These are phyloP conservation scores for Fusarium duplospermum DNA, from an alignment of 2,329 filamentous ascomycete genomes.

Conservation along the genomic window DNA sequence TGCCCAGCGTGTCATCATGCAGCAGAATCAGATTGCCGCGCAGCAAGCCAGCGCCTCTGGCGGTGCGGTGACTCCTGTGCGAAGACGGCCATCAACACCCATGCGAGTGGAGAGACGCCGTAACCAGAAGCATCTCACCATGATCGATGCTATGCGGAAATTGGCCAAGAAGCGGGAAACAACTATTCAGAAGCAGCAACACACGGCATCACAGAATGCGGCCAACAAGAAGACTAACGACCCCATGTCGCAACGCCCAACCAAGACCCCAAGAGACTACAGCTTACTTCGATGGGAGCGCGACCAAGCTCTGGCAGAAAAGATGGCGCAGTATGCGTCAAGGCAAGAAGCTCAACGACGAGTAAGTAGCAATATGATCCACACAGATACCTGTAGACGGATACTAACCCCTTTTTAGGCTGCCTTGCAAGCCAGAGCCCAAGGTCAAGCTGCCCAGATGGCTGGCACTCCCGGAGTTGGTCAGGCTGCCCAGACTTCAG, in stretches of 20 bases:
- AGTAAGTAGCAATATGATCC: conserved; percentile 54
- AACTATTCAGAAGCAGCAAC: conserved; percentile 86
- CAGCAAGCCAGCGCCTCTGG: conserved; percentile 62
- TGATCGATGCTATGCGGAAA: conserved; percentile 96
- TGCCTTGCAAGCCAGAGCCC: conserved; percentile 60
- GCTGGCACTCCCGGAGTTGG: conserved; percentile 55
- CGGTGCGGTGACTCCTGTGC: conserved; percentile 54
- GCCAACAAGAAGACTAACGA: conserved; percentile 87
- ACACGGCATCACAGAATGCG: conserved; percentile 80
- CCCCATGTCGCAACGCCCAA: conserved; percentile 60
- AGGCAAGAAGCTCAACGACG: conserved; percentile 71
- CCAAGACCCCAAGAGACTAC: conserved; percentile 89
- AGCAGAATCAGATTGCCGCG: conserved; percentile 63
- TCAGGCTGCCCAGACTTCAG: conserved; percentile 46
- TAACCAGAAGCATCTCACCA: conserved; percentile 85
- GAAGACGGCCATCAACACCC: conserved; percentile 80
- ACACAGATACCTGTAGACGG: conserved; percentile 6
- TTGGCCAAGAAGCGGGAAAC: conserved; percentile 94
- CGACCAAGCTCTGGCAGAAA: conserved; percentile 75
- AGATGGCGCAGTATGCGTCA: conserved; percentile 65
- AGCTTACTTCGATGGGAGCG: conserved; percentile 89
- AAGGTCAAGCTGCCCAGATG: conserved; percentile 59
- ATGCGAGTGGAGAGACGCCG: conserved; percentile 87
- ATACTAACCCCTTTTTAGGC: conserved; percentile 49
- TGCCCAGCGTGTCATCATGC: conserved; percentile 66